These are phyloP conservation scores for Phaeosphaeriaceae sp. DNA, from an alignment of 2,329 filamentous ascomycete species.

Conservation along the genomic window DNA sequence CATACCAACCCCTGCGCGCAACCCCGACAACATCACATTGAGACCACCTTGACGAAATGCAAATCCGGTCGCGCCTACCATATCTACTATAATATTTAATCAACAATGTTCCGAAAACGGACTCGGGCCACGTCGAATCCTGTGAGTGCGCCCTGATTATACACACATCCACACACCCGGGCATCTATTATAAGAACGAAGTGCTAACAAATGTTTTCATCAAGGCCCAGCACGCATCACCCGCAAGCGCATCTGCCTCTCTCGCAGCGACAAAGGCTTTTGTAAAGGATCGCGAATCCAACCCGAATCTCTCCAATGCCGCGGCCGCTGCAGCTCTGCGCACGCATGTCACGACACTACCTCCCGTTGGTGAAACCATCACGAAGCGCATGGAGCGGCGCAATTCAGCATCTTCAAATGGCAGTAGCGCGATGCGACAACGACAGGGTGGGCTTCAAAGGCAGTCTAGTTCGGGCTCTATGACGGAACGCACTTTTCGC, in stretches of 20 bases:
- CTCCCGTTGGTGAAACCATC: constrained; percentile 79
- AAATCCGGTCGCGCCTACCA: constrained; percentile 22
- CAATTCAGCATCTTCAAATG: constrained; percentile 73
- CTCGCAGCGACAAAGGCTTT: constrained; percentile 84
- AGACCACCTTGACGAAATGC: constrained; percentile 25
- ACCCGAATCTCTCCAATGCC: constrained; percentile 75
- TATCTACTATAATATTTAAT: constrained; percentile 32
- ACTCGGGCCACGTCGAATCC: constrained; percentile 42
- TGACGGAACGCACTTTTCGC: constrained; percentile 88
- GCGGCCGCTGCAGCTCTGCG: constrained; percentile 86
- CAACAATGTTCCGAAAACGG: constrained; percentile 43
- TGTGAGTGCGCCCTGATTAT: constrained; percentile 29
- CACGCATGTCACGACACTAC: constrained; percentile 78
- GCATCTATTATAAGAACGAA: constrained; percentile 2
- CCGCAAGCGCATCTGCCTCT: constrained; percentile 74
- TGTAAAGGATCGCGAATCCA: constrained; percentile 68
- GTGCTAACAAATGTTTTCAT: constrained; percentile 31
- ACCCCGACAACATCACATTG: constrained; percentile 13
- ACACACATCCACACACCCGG: constrained; percentile 5
- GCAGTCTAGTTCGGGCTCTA: constrained; percentile 74
- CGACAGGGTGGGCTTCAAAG: constrained; percentile 45
- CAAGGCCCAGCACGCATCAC: constrained; percentile 33
- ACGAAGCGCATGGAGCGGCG: constrained; percentile 84
- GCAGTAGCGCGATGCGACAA: constrained; percentile 52
- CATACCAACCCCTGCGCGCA: constrained; percentile 9